These are phyloP conservation scores for Calonectria ilicicola DNA, from an alignment of 2,329 filamentous ascomycete species.

Conservation along the genomic window DNA sequence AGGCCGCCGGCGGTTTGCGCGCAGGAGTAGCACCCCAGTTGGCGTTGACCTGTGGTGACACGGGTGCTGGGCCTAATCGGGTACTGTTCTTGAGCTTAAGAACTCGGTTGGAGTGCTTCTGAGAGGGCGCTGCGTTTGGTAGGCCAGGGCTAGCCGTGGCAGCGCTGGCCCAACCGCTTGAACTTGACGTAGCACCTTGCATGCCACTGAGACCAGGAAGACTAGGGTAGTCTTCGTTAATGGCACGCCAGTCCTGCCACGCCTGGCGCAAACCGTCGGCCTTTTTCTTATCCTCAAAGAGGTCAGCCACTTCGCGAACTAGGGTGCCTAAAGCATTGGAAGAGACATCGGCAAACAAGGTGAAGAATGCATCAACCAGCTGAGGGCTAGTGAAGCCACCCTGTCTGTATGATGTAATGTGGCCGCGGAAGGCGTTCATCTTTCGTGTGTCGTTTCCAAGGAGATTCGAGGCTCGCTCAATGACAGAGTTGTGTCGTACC, in stretches of 20 bases:
- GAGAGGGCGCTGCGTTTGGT: slow-evolving; percentile 53
- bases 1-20: slow-evolving; percentile 40
- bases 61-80: slow-evolving; percentile 52
- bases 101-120: slow-evolving; percentile 66
- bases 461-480: slow-evolving; percentile 85
- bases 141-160: slow-evolving; percentile 67
- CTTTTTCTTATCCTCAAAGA: slow-evolving; percentile 87
- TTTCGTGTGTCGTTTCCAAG: slow-evolving; percentile 82
- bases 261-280: slow-evolving; percentile 80
- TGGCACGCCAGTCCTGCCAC: slow-evolving; percentile 95
- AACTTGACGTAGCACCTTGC: slow-evolving; percentile 69
- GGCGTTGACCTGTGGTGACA: slow-evolving; percentile 33
- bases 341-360: slow-evolving; percentile 82
- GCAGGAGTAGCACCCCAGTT: slow-evolving; percentile 38
- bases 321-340: slow-evolving; percentile 87
- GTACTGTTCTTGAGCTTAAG: slow-evolving; percentile 71
- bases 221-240: slow-evolving; percentile 95
- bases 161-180: slow-evolving; percentile 70
- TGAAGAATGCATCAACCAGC: slow-evolving; percentile 89
- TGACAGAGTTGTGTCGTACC: slow-evolving; percentile 84
- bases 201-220: slow-evolving; percentile 81
- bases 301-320: slow-evolving; percentile 89
- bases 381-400: slow-evolving; percentile 77
- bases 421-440: slow-evolving; percentile 79
- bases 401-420: slow-evolving; percentile 83